Conservation (phyloP, 2,329 filamentous ascomycete species). For the Paecilomyces sp. region DNA sequence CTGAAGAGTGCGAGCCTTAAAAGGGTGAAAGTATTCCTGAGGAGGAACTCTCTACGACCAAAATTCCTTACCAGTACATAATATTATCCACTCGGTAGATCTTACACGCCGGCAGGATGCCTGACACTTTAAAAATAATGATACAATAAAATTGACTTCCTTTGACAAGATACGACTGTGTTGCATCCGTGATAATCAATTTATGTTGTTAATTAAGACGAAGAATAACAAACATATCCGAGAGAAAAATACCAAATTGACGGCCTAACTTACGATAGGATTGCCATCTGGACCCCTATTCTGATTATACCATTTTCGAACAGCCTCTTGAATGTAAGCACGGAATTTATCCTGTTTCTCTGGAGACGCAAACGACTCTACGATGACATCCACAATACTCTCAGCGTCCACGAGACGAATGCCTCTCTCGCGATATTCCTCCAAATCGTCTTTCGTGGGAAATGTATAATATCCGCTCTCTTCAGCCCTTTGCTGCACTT, state of each 20-base stretch:
- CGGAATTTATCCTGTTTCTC: neutral
- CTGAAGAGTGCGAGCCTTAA: slow-evolving; percentile 13
- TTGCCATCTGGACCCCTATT: neutral
- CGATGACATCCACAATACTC: neutral
- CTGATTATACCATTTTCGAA: neutral
- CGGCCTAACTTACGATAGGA: neutral
- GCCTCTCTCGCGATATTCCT: neutral
- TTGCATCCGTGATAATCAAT: too few species aligned
- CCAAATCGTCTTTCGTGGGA: neutral
- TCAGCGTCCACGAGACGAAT: neutral
- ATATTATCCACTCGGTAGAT: neutral
- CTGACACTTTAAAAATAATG: too few species aligned
- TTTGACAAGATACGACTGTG: too few species aligned
- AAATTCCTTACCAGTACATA: neutral
- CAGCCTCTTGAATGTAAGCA: neutral
- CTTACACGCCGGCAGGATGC: neutral
- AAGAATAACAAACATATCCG: neutral
- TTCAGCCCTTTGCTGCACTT: neutral
- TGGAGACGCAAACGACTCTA: neutral
- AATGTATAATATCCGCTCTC: neutral
- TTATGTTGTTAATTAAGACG: too few species aligned
- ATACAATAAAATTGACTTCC: too few species aligned
- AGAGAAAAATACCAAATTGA: neutral
- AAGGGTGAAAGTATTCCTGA: neutral
- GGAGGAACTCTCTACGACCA: neutral